Base-by-base conservation (phyloP, 164 flowering plant species). In the Dillenia suffruticosa region DNA sequence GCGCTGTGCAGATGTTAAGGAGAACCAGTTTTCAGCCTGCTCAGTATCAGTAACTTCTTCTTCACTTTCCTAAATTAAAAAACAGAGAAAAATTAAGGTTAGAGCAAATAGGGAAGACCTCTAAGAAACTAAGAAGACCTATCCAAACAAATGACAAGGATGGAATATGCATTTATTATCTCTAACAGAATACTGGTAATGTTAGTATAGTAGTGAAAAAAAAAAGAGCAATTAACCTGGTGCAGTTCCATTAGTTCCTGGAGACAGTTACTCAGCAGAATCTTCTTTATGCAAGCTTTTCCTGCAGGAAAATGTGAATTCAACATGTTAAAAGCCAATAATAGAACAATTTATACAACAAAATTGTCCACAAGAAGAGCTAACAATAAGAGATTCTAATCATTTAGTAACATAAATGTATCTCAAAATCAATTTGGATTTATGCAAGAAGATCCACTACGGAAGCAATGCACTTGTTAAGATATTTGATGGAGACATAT, bases 21-120 rank as follows among this genome's bases (percentile, higher is more conserved):
- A 94, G 63, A 94, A 94, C 99, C 99, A 94, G 75, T 94, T 94
- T 74, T 94, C 97, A 63, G 97, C 99, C 77, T 94, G 99, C 66
- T 94, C 99, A 58, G 96, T 86, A 59, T 94, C 99, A 44, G 95
- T 85, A 49, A 84, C 96, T 78, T 91, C 22, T 19, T 19, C 99
- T 79, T 91, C 99, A 68, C 83, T 89, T 81, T 94, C 99, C 97
- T 94, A 63, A 54, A 54, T 26, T 17, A 64, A 9, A 70, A 19
- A 49, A 32, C 40, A 32, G 7, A 32, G 0, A 32, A 32, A 32
- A 32, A 32, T 32, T 52, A 75, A 56, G 12, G 54, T 63, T 12
- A 59, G 24, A 63, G 46, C 12, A 56, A 16, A 66, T 57, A 43
- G 56, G 22, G 47, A 51, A 47, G 26, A n/a, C 12, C 2, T 17